Evolutionary conservation across 163 green algal species (phyloP).

Genomic region (Chloromonas sp.): DNA sequence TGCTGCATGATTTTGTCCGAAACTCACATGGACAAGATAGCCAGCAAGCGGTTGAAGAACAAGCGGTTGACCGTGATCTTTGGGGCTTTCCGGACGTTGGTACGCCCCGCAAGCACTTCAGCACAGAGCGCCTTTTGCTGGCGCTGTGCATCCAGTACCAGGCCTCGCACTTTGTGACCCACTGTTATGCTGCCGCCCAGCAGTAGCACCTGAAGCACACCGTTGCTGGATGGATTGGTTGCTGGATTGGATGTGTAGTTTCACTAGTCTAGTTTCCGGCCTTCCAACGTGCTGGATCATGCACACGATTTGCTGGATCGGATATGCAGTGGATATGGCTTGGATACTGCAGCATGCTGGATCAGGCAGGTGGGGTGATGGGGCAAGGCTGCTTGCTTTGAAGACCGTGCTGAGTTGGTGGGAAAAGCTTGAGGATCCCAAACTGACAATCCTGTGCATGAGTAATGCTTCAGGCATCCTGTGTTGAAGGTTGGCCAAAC

Average conservation of each 20-base stretch:
- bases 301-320: not conserved
- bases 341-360: too few relatives aligned
- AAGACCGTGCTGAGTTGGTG: too few relatives aligned
- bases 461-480: too few relatives aligned
- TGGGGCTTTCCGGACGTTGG: not conserved
- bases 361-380: too few relatives aligned
- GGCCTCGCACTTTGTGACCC: conserved; percentile 23
- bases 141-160: conserved; percentile 31
- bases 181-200: conserved; percentile 23
- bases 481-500: too few relatives aligned
- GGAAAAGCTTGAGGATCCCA: too few relatives aligned
- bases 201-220: conserved; percentile 24
- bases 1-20: not conserved
- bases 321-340: not conserved
- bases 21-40: conserved; percentile 74
- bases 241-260: not conserved
- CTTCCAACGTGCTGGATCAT: not conserved
- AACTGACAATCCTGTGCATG: too few relatives aligned
- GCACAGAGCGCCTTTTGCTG: conserved; percentile 36
- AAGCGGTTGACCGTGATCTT: conserved; percentile 71
- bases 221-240: not conserved
- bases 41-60: conserved; percentile 60
- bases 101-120: conserved; percentile 3
- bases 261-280: not conserved
- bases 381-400: too few relatives aligned